These are phyloP conservation scores for Phaeosphaeria sp. DNA, from an alignment of 2,329 filamentous ascomycete species.

Conservation along the genomic window DNA sequence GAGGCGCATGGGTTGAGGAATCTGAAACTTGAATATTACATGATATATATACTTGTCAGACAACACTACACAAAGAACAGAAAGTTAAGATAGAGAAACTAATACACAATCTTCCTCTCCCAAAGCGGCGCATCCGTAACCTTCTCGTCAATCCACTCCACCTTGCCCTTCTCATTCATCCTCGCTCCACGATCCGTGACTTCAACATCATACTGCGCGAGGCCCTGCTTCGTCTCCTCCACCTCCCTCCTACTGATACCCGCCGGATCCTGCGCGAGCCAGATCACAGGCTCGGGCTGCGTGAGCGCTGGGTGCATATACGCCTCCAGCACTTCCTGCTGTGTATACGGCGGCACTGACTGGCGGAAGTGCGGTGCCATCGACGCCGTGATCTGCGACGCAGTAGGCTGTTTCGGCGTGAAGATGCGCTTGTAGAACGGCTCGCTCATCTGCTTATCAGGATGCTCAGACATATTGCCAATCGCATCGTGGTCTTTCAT, in stretches of 20 bases:
- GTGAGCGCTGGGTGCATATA: slow-evolving; percentile 20
- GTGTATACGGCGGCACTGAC: slow-evolving; percentile 12
- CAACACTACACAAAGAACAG: neutral
- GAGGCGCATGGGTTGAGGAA: no score
- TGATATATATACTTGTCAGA: neutral
- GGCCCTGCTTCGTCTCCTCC: neutral
- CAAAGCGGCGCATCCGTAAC: neutral
- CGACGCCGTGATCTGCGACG: slow-evolving; percentile 14
- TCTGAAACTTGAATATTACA: neutral
- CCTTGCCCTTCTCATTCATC: slow-evolving; percentile 1
- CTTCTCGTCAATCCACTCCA: neutral
- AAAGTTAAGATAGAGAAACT: neutral
- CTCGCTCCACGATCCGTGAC: neutral
- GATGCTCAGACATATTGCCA: neutral
- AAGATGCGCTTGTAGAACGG: slow-evolving; percentile 10
- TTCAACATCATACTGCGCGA: neutral
- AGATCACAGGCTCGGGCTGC: slow-evolving; percentile 16
- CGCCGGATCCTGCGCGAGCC: slow-evolving; percentile 4
- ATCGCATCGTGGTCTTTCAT: neutral
- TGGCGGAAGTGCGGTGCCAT: slow-evolving; percentile 13
- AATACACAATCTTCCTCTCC: neutral
- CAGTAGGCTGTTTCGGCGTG: slow-evolving; percentile 10
- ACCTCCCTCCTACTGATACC: neutral
- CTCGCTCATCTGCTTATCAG: neutral
- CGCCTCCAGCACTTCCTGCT: slow-evolving; percentile 19